phyloP scores from a whole-genome alignment of 768 basidiomycete species.

The Pulveroboletus frians region DNA sequence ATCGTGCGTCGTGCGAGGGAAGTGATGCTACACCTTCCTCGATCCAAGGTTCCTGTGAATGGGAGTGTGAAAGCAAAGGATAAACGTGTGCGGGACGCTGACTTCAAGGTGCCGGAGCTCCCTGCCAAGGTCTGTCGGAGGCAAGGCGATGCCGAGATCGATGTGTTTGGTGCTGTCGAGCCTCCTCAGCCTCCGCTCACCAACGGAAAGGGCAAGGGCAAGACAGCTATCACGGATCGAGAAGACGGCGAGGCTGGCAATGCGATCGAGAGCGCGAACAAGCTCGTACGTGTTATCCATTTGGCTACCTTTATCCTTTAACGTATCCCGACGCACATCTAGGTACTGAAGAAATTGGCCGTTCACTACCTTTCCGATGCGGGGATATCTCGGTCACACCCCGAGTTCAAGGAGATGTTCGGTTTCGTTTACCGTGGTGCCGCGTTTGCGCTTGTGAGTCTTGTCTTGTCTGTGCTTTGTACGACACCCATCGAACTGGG shows the following conservation, averaged over 20 bases:
- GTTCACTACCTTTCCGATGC: conserved; percentile 29
- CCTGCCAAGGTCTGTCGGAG: conserved; percentile 29
- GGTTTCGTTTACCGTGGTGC: conserved; percentile 38
- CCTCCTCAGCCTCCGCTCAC: conserved; percentile 6
- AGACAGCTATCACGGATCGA: conserved; percentile 27
- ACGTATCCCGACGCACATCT: not conserved
- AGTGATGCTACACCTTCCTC: conserved; percentile 37
- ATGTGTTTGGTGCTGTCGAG: conserved; percentile 27
- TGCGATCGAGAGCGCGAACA: conserved; percentile 54
- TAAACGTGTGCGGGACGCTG: not conserved
- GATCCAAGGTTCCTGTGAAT: conserved; percentile 12
- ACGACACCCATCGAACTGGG: not conserved
- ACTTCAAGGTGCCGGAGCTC: conserved; percentile 47
- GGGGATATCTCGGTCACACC: conserved; percentile 33
- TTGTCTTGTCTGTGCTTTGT: not conserved
- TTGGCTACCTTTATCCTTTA: not conserved
- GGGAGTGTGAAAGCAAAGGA: conserved; percentile 8
- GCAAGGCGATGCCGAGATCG: conserved; percentile 21
- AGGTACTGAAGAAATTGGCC: conserved; percentile 38
- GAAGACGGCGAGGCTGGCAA: conserved; percentile 16
- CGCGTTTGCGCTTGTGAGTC: conserved; percentile 37
- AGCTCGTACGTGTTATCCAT: conserved; percentile 41
- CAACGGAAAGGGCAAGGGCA: conserved; percentile 38
- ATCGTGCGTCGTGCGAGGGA: conserved; percentile 33
- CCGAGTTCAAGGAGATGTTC: conserved; percentile 39